Evolutionary conservation across 257 asterid species (phyloP), one percentile per base, ranked within the genome.

Genomic region (Cruciata laevipes): DNA sequence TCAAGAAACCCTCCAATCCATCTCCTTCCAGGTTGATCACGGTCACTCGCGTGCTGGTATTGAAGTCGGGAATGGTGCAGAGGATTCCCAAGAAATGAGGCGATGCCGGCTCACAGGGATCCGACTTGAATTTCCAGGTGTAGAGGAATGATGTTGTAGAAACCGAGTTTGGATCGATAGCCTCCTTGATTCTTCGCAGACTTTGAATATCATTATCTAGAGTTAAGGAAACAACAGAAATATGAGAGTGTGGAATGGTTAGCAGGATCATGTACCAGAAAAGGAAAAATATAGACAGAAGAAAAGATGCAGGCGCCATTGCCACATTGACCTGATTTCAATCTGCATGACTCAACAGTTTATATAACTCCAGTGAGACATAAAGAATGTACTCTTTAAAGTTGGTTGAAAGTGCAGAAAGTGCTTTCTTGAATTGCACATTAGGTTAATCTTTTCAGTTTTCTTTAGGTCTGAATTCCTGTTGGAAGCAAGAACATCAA

Each of bases 11-110:
- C 63, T 84, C 89, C 7, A 84, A 68, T 21, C 80, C 83, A 17
- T 84, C 89, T 5, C 79, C 87, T 65, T 84, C 87, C 3, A 84
- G 79, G 55, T 79, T 77, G 21, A 84, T 75, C 55, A 35, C 83
- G 0, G 68, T 57, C 14, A 84, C 67, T 8, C 83, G 74, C 68
- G 73, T 61, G 59, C 78, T 65, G 42, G 82, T 53, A 32, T 81
- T 84, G 62, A 64, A 70, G 4, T 71, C 76, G 20, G 83, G 76
- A 35, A 68, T 32, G 7, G 75, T 65, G n/a, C 83, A 79, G 11
- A 79, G 63, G 32, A 79, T 37, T 25, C 80, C 83, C 9, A 84
- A 79, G 40, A 84, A 84, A 64, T 67, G 74, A 55, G 74, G 32
- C 10, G 86, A 82, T 0, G 79, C 71, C 11, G 78, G 65, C 12